Conservation (phyloP, 371 early-diverging fungal genomes). For the Apophysomyces elegans region DNA sequence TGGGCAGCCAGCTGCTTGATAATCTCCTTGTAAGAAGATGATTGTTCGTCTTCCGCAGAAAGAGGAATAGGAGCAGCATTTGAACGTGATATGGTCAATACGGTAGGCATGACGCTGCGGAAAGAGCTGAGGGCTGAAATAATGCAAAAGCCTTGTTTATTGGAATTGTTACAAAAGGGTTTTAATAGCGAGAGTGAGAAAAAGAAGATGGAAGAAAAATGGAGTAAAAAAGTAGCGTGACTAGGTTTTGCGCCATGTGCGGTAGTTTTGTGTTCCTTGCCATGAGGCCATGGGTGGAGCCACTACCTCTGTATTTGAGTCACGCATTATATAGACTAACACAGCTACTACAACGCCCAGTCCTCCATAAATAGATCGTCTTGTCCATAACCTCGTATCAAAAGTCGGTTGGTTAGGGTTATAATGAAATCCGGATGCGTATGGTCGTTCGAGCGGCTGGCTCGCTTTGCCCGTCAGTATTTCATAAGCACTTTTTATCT, state of each 20-base stretch:
- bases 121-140: conserved; percentile 14
- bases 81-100: conserved; percentile 28
- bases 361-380: background rate
- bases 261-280: conserved; percentile 24
- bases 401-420: conserved; percentile 1
- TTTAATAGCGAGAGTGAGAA: conserved; percentile 8
- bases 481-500: conserved; percentile 39
- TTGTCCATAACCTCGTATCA: conserved; percentile 18
- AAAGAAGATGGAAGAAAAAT: conserved; percentile 11
- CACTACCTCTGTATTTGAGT: conserved; percentile 2
- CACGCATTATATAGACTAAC: conserved; percentile 6
- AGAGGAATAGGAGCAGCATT: conserved; percentile 36
- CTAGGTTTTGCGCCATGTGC: conserved; percentile 24
- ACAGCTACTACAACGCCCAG: background rate
- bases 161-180: conserved; percentile 1
- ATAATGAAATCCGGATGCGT: background rate
- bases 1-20: conserved; percentile 49
- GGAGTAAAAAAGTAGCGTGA: conserved; percentile 18
- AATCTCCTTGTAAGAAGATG: conserved; percentile 56
- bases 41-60: conserved; percentile 26
- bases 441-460: conserved; percentile 13
- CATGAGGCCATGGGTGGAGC: conserved; percentile 20
- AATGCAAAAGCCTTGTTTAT: background rate
- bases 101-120: conserved; percentile 30
- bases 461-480: conserved; percentile 20